These are phyloP conservation scores for Fusarium sp. DNA, from an alignment of 2,329 filamentous ascomycete species.

Conservation along the genomic window DNA sequence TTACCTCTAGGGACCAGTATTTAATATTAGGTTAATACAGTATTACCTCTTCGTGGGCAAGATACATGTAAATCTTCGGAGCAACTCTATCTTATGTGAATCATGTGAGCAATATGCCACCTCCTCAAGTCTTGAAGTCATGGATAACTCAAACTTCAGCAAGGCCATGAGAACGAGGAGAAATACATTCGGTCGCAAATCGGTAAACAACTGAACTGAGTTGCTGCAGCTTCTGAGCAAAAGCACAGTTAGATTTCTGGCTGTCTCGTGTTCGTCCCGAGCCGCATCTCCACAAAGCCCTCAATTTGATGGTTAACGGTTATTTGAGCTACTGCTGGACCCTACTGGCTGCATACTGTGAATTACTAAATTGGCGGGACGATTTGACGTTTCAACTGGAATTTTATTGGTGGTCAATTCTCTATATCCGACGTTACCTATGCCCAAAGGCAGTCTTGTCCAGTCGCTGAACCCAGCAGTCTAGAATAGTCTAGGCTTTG, in stretches of 20 bases:
- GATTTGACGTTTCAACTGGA: neutral
- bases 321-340: neutral
- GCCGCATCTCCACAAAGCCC: neutral
- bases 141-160: conserved; percentile 2
- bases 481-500: neutral
- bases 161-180: neutral
- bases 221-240: neutral
- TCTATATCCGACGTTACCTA: neutral
- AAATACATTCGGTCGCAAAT: neutral
- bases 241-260: neutral
- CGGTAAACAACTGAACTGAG: neutral
- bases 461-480: neutral
- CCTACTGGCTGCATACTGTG: neutral
- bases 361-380: neutral
- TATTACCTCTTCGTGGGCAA: neutral
- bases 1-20: neutral
- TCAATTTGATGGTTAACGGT: neutral
- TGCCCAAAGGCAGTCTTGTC: neutral
- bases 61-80: neutral
- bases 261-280: conserved; percentile 2
- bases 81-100: neutral
- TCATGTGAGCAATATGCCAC: conserved; percentile 9
- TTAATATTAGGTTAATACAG: neutral
- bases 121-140: neutral
- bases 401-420: neutral